These are phyloP conservation scores for Dalbergia cultrata DNA, from an alignment of 306 rosid genomes.

Conservation along the genomic window DNA sequence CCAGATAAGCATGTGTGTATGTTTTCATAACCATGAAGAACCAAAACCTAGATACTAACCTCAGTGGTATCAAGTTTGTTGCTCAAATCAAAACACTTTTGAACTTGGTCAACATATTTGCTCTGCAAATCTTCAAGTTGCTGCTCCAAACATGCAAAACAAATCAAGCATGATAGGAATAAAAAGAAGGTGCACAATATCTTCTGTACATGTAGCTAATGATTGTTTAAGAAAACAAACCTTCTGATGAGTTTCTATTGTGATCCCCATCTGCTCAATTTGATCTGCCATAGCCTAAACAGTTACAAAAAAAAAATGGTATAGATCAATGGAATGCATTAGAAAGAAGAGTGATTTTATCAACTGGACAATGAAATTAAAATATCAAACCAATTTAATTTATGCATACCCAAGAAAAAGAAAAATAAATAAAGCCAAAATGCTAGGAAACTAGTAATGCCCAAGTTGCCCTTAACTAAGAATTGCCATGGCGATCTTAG, in stretches of 20 bases:
- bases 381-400: background rate
- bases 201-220: background rate
- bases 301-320: slow-evolving; percentile 21
- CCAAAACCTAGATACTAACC: slow-evolving; percentile 55
- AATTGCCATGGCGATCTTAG: background rate
- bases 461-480: background rate
- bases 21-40: slow-evolving; percentile 5
- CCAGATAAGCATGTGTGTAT: slow-evolving; percentile 12
- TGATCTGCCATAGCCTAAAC: slow-evolving; percentile 90
- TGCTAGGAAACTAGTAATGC: background rate
- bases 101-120: slow-evolving; percentile 69
- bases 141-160: slow-evolving; percentile 54
- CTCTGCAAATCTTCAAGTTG: slow-evolving; percentile 79
- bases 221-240: slow-evolving; percentile 47
- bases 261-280: slow-evolving; percentile 88
- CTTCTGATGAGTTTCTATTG: slow-evolving; percentile 81
- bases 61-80: slow-evolving; percentile 82
- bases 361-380: slow-evolving; percentile 1
- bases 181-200: background rate
- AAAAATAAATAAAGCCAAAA: background rate
- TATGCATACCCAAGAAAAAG: background rate
- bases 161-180: slow-evolving; percentile 21
- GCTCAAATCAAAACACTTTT: slow-evolving; percentile 73
- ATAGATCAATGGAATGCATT: slow-evolving; percentile 2
- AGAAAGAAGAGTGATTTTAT: background rate